Evolutionary conservation across 139 green algal genomes (phyloP), one percentile per base, ranked within the genome.

Genomic region (Dunaliella primolecta): DNA sequence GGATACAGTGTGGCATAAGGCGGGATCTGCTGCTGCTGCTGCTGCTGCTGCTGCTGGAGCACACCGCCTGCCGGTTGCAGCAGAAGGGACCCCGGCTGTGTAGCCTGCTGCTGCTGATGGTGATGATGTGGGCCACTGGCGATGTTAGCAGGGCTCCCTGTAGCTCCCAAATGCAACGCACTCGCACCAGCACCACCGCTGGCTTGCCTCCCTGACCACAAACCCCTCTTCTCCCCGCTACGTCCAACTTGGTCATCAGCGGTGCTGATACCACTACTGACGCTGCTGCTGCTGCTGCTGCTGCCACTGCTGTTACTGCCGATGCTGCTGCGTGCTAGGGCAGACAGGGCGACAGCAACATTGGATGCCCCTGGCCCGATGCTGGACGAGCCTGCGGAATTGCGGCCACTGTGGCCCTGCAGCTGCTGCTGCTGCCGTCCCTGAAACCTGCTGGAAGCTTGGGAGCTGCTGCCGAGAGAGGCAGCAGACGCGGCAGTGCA

Each of bases 271-370:
- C 7, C 46, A 15, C 46, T 15, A 64, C 75, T 80, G n/a, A n/a
- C n/a, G 75, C 75, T 80, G 75, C 75, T 80, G 75, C 75, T 80
- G 30, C 30, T 80, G 30, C 75, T 80, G 75, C 75, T 80, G 30
- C 30, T 80, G 29, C 29, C 75, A 1, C 29, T 2, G n/a, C 29
- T 36, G 34, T 23, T 15, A 2, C 29, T n/a, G 24, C 78, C 46
- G 34, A 21, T 71, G 36, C 78, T 82, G 34, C 78, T 82, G 34
- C 78, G 37, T 33, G 31, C 34, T 21, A 34, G 3, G 31, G 76
- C 76, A 11, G 30, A 55, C 30, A 30, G 21, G 24, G 76, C 33
- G 23, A 33, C 76, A 3, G 76, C 71, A 7, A 77, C 71, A 31
- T 21, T 77, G 71, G 27, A 7, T 3, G 21, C 27, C 15, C 71